Evolutionary conservation across 2,329 filamentous ascomycete species (phyloP).

Genomic region (Tolypocladium tropicale): DNA sequence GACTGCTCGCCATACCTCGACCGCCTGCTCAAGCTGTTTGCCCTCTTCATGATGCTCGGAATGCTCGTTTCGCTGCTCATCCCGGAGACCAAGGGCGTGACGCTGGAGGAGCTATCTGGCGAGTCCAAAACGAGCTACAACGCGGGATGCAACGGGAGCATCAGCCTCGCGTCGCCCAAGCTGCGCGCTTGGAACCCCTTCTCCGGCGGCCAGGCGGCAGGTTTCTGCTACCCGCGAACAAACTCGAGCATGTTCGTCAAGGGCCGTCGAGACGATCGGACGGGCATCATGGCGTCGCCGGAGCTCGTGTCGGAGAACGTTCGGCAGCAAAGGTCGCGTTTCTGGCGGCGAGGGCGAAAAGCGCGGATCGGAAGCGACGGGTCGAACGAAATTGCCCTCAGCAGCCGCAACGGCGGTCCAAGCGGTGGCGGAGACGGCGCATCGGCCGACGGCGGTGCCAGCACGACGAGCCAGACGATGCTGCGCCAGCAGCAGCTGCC

Average conservation of each 20-base stretch:
- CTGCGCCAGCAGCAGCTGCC: slow-evolving; percentile 8
- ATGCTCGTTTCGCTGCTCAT: slow-evolving; percentile 60
- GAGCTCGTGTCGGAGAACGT: slow-evolving; percentile 21
- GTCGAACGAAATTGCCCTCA: slow-evolving; percentile 21
- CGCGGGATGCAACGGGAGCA: slow-evolving; percentile 39
- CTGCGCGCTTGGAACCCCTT: slow-evolving; percentile 35
- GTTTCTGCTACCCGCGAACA: slow-evolving; percentile 35
- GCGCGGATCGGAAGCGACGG: slow-evolving; percentile 15
- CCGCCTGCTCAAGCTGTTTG: slow-evolving; percentile 68
- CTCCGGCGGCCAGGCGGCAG: slow-evolving; percentile 38
- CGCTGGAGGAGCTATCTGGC: slow-evolving; percentile 60
- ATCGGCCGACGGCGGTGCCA: not conserved
- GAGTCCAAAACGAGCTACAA: slow-evolving; percentile 53
- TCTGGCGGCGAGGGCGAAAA: slow-evolving; percentile 19
- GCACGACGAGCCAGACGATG: slow-evolving; percentile 1
- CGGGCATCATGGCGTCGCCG: slow-evolving; percentile 34
- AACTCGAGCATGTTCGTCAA: slow-evolving; percentile 13
- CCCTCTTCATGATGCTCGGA: slow-evolving; percentile 70
- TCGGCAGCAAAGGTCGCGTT: slow-evolving; percentile 12
- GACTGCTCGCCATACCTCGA: slow-evolving; percentile 51
- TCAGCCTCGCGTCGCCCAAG: slow-evolving; percentile 22
- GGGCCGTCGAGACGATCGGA: slow-evolving; percentile 18
- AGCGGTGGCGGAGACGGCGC: not conserved
- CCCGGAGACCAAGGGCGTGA: slow-evolving; percentile 66
- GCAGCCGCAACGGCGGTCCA: slow-evolving; percentile 12